These are phyloP conservation scores for Carex arenaria DNA, from an alignment of 202 grass and related monocot genomes.

Conservation along the genomic window DNA sequence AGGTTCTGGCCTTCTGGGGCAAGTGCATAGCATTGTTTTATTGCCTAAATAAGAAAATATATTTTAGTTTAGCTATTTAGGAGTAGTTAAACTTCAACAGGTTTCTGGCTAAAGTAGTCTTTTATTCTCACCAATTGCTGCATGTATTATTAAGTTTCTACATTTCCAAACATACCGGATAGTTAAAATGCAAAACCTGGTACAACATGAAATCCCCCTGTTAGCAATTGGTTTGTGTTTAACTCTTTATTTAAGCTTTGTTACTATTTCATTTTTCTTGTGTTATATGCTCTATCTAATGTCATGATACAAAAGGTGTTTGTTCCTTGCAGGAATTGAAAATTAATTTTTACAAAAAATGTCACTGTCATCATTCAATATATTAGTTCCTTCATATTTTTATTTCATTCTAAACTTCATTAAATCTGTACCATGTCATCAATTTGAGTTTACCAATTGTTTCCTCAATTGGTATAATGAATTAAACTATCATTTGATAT, in stretches of 20 bases:
- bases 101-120: not conserved
- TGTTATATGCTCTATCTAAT: not conserved
- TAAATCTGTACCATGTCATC: too few relatives aligned
- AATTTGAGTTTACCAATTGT: not conserved
- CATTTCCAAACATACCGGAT: not conserved
- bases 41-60: not conserved
- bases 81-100: not conserved
- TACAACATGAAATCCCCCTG: not conserved
- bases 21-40: not conserved
- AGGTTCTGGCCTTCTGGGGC: not conserved
- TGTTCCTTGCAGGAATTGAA: not conserved
- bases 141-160: not conserved
- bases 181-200: not conserved
- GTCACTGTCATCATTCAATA: too few relatives aligned
- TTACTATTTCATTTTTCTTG: not conserved
- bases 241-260: not conserved
- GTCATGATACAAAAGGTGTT: not conserved
- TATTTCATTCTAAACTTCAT: not conserved
- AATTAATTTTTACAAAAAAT: not conserved
- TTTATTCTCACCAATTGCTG: not conserved
- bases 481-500: not conserved
- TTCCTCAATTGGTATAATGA: not conserved
- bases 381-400: not conserved
- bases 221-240: not conserved
- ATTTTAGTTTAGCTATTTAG: not conserved